Base-by-base conservation (phyloP, 2,329 filamentous ascomycete genomes). In the Aspergillus luchuensis region DNA sequence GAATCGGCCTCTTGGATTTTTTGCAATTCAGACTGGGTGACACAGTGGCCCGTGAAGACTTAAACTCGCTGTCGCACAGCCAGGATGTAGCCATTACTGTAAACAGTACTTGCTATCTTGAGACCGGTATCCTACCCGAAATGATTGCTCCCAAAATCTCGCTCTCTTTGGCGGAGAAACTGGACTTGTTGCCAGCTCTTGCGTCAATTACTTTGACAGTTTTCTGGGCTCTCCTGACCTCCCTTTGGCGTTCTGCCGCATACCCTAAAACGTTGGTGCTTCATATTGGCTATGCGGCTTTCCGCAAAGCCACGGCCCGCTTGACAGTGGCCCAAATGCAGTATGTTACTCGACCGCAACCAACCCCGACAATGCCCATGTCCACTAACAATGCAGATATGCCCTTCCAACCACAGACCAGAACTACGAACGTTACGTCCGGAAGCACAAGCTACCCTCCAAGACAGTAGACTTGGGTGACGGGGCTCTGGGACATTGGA, bases 401-500 rank as follows among this genome's bases (percentile, higher is more conserved):
- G 51, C 68, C 4, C 56, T 68, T 10, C 71, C 71, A 0, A 56
- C 68, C 2, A 70, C 66, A 36, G 63, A 72, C 56, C 65, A 71
- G 38, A 64, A 71, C 38, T 78, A 78, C 51, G 63, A 73, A 21
- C 58, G 38, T 3, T 73, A 69, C 33, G 60, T 69, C 28, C 69
- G 70, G 53, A 64, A 70, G 53, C 58, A 63, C 4, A 62, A 69
- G 33, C 56, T 68, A 23, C 47, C 64, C n/a, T 59, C 71, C 1
- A 62, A 73, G 21, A 69, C 70, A 0, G 72, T 78, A 15, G 62
- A 72, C 2, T 64, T 79, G 21, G 67, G 69, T 4, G 64, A 74
- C 21, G 76, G 75, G 4, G 75, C 71, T 0, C 60, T 66, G 30
- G 76, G 76, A 8, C 75, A 78, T 55, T 79, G 77, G 77, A 52